These are phyloP conservation scores for Calonectria ilicicola DNA, from an alignment of 2,329 filamentous ascomycete species.

Conservation along the genomic window DNA sequence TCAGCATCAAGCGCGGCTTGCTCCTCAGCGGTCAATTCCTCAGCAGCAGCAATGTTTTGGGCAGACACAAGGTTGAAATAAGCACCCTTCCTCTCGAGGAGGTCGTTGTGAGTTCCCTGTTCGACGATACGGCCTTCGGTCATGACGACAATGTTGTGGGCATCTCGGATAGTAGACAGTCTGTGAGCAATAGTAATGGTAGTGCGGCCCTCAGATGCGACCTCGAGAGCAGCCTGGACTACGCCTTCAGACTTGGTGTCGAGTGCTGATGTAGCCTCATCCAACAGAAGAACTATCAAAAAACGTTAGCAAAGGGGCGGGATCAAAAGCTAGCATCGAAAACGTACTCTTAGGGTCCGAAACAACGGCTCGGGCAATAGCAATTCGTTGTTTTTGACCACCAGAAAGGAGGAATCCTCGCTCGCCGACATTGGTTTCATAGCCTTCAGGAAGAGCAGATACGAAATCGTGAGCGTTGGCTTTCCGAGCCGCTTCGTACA, in stretches of 20 bases:
- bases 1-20: constrained; percentile 61
- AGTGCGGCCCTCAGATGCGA: constrained; percentile 85
- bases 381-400: constrained; percentile 96
- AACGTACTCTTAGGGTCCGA: constrained; percentile 82
- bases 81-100: constrained; percentile 77
- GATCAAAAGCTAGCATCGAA: neutral
- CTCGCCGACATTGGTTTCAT: constrained; percentile 95
- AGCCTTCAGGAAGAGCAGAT: constrained; percentile 82
- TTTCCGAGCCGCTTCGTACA: constrained; percentile 86
- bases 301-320: constrained; percentile 14
- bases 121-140: constrained; percentile 86
- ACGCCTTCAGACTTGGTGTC: constrained; percentile 96
- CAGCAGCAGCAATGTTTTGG: constrained; percentile 79
- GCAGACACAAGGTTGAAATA: constrained; percentile 91
- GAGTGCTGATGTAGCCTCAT: constrained; percentile 93
- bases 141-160: constrained; percentile 97
- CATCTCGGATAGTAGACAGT: constrained; percentile 92
- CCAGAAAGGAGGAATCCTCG: constrained; percentile 92
- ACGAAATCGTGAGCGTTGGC: constrained; percentile 97
- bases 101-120: constrained; percentile 86
- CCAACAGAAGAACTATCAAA: constrained; percentile 78
- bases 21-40: constrained; percentile 65
- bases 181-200: constrained; percentile 97
- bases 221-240: constrained; percentile 92
- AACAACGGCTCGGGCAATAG: constrained; percentile 90